Percentiles rank a stretch among this genome's conserved stretches.
phyloP scores from a whole-genome alignment of 2,329 filamentous ascomycete species.

The Cladosporium sp. region DNA sequence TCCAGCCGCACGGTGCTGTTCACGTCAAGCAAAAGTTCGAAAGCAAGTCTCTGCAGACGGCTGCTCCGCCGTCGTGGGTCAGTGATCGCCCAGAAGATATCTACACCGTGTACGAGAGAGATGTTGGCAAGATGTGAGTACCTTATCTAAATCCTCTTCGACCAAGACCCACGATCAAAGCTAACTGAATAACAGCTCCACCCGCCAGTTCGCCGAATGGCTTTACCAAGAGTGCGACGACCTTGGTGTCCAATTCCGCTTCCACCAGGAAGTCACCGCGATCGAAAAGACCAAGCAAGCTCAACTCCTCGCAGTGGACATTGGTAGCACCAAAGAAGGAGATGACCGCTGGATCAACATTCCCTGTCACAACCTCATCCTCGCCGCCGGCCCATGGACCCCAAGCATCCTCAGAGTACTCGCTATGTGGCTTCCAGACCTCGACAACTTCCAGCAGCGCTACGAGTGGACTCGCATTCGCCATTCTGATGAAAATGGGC shows the following conservation, averaged over 20 bases:
- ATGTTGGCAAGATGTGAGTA: conserved; percentile 17
- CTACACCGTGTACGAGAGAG: background rate
- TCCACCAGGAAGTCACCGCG: conserved; percentile 13
- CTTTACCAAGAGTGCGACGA: conserved; percentile 16
- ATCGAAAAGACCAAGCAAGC: conserved; percentile 1
- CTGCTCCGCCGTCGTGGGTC: conserved; percentile 15
- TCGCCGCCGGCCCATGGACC: conserved; percentile 22
- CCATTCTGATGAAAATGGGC: no score
- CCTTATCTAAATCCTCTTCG: background rate
- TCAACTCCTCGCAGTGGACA: conserved; percentile 5
- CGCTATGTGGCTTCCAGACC: background rate
- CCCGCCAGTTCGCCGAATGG: conserved; percentile 14
- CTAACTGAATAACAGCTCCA: conserved; percentile 14
- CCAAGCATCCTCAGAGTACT: conserved; percentile 14
- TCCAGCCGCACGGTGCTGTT: background rate
- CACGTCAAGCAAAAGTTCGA: background rate
- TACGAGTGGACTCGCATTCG: background rate
- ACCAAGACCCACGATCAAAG: background rate
- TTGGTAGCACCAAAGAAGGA: conserved; percentile 4
- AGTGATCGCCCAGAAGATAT: background rate
- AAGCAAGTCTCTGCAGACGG: background rate
- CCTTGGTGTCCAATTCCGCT: conserved; percentile 18
- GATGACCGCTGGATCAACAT: background rate
- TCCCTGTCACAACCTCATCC: conserved; percentile 20
- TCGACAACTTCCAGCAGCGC: background rate